A percentile compares a stretch with the other conserved stretches of the same genome.
Evolutionary conservation across 768 basidiomycete genomes (phyloP).

Genomic region (Suillus americanus): DNA sequence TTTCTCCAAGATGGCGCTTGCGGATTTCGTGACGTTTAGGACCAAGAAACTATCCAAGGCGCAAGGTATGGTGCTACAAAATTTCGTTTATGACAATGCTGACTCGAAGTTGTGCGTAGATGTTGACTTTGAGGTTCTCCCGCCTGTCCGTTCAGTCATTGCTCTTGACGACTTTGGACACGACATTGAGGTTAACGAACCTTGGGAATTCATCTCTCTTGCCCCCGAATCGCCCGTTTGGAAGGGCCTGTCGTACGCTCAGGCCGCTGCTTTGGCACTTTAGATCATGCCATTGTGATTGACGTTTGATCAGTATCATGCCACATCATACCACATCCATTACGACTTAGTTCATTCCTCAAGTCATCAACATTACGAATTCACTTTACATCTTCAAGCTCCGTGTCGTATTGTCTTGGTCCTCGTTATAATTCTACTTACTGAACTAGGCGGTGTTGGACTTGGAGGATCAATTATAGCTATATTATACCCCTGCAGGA

Average conservation of each 20-base stretch:
- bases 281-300: constrained; percentile 5
- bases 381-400: constrained; percentile 3
- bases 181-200: constrained; percentile 24
- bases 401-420: constrained; percentile 1
- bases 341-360: constrained; percentile 19
- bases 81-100: background rate
- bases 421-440: constrained; percentile 12
- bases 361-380: constrained; percentile 14
- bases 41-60: background rate
- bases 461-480: constrained; percentile 6
- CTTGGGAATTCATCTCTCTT: constrained; percentile 33
- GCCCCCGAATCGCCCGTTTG: constrained; percentile 26
- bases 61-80: background rate
- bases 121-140: constrained; percentile 30
- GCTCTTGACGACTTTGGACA: constrained; percentile 25
- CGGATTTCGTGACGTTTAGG: constrained; percentile 23
- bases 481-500: background rate
- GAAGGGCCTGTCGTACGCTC: constrained; percentile 34
- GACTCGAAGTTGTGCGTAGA: constrained; percentile 9
- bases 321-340: constrained; percentile 5
- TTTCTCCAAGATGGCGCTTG: constrained; percentile 25
- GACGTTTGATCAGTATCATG: constrained; percentile 7
- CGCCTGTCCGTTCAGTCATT: constrained; percentile 32
- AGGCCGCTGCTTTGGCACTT: constrained; percentile 25
- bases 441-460: constrained; percentile 15